Conservation (phyloP, 305 asterid genomes). For the Rubia occidens region DNA sequence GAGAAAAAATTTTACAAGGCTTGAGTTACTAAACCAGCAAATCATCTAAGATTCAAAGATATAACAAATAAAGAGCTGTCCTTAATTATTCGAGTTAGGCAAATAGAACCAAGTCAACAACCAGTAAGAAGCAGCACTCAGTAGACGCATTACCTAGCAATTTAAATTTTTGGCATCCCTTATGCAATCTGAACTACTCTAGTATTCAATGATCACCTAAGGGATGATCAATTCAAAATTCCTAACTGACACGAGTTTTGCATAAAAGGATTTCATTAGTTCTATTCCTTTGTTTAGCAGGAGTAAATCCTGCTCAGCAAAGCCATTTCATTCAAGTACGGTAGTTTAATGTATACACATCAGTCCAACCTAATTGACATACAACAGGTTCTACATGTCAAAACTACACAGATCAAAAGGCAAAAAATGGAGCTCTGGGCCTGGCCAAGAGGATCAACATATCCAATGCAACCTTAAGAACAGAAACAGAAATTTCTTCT, state of each 20-base stretch:
- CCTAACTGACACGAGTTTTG: background rate
- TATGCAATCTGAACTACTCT: background rate
- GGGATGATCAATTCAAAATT: background rate
- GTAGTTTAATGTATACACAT: background rate
- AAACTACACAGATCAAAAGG: background rate
- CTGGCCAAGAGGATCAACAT: background rate
- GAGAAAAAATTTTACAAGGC: background rate
- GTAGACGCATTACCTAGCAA: background rate
- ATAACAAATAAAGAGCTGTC: background rate
- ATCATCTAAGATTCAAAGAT: constrained; percentile 4
- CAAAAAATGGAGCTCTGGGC: background rate
- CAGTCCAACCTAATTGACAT: background rate
- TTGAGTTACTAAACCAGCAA: background rate
- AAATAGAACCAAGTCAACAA: background rate
- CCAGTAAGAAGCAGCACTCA: background rate
- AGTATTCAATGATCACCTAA: background rate
- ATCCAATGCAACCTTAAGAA: background rate
- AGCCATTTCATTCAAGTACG: background rate
- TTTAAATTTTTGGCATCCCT: background rate
- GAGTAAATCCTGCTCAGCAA: background rate
- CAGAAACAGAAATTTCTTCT: background rate
- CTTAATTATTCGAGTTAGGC: background rate
- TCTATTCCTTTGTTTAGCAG: background rate
- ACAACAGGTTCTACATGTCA: background rate
- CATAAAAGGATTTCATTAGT: too few species aligned